phyloP scores from a whole-genome alignment of 2,329 filamentous ascomycete species.

The Fusarium pilosicola region DNA sequence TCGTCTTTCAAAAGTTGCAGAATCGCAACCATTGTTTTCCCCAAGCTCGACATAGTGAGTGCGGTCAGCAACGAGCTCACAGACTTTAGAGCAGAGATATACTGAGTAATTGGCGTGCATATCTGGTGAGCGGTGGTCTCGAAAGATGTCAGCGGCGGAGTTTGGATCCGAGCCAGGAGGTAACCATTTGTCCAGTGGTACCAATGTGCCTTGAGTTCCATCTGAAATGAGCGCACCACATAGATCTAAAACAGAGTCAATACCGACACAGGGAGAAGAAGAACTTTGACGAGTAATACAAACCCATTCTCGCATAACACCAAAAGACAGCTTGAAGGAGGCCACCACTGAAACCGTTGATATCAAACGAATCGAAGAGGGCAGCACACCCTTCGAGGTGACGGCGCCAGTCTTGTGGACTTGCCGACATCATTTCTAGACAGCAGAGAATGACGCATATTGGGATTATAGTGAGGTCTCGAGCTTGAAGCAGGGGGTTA shows the following conservation, averaged over 20 bases:
- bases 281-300: conserved; percentile 16
- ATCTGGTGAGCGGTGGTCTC: conserved; percentile 53
- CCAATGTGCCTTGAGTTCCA: conserved; percentile 61
- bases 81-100: conserved; percentile 63
- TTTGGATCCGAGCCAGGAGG: conserved; percentile 50
- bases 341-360: conserved; percentile 64
- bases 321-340: conserved; percentile 66
- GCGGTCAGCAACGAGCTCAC: conserved; percentile 60
- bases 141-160: conserved; percentile 51
- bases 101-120: conserved; percentile 70
- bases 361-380: conserved; percentile 61
- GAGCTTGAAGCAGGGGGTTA: conserved; percentile 48
- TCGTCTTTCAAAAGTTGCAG: conserved; percentile 51
- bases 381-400: conserved; percentile 68
- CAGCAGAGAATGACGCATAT: conserved; percentile 54
- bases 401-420: conserved; percentile 60
- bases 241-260: conserved; percentile 53
- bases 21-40: conserved; percentile 56
- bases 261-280: background rate
- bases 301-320: conserved; percentile 68
- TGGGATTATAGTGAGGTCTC: conserved; percentile 48
- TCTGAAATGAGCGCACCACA: conserved; percentile 66
- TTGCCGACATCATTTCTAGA: conserved; percentile 57
- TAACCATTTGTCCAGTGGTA: conserved; percentile 60
- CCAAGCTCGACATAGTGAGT: conserved; percentile 60